Evolutionary conservation across 73 alveolate genomes (phyloP).

Genomic region (Paramecium octaurelia): DNA sequence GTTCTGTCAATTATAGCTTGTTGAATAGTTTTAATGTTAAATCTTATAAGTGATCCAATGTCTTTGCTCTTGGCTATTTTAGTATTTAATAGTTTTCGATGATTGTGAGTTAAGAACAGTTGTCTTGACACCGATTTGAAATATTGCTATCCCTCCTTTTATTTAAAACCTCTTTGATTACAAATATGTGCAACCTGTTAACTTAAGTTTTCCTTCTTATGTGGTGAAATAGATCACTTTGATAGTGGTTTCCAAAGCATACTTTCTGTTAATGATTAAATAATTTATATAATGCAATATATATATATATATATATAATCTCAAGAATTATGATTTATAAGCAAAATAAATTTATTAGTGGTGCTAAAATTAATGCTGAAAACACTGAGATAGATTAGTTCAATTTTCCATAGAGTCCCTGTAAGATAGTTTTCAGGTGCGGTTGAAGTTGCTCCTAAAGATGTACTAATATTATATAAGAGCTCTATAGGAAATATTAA

Average conservation of each 20-base stretch:
- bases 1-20: background rate
- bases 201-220: background rate
- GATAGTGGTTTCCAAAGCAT: background rate
- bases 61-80: background rate
- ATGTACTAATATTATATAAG: background rate
- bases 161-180: slow-evolving; percentile 5
- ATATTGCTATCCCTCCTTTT: slow-evolving; percentile 14
- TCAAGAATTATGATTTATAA: background rate
- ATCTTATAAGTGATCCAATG: background rate
- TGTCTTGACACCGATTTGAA: slow-evolving; percentile 20
- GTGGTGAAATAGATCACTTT: background rate
- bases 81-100: background rate
- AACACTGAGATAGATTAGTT: background rate
- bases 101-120: background rate
- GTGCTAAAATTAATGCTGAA: background rate
- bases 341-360: slow-evolving; percentile 40
- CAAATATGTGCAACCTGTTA: background rate
- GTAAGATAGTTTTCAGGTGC: background rate
- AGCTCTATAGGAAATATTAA: background rate
- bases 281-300: background rate
- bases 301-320: background rate
- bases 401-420: background rate
- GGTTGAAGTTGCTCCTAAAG: background rate
- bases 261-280: background rate
- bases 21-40: background rate